phyloP scores from a whole-genome alignment of 1,284 basidiomycete species.

The Pyrrhoderma lamaoense region DNA sequence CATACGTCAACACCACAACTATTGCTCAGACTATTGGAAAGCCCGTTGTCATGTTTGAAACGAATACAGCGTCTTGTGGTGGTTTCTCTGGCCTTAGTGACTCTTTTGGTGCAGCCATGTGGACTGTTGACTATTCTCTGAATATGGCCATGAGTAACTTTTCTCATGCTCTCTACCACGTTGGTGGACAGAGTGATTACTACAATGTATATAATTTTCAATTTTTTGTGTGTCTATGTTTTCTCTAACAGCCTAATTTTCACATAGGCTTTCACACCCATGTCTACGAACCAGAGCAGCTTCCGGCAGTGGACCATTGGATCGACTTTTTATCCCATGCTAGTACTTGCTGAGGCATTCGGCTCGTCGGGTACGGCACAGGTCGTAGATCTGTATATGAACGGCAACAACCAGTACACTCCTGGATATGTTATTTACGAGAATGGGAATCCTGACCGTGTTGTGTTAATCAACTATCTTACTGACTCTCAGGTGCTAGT shows the following conservation, averaged over 20 bases:
- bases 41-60: slow-evolving; percentile 37
- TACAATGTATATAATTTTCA: slow-evolving; percentile 20
- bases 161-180: slow-evolving; percentile 19
- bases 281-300: slow-evolving; percentile 23
- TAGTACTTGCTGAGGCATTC: slow-evolving; percentile 25
- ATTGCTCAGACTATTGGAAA: slow-evolving; percentile 24
- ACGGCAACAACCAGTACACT: slow-evolving; percentile 19
- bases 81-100: slow-evolving; percentile 39
- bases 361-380: slow-evolving; percentile 22
- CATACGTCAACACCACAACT: slow-evolving; percentile 25
- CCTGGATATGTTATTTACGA: slow-evolving; percentile 27
- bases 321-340: slow-evolving; percentile 25
- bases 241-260: neutral
- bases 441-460: slow-evolving; percentile 21
- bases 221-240: neutral
- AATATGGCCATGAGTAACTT: slow-evolving; percentile 24
- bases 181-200: slow-evolving; percentile 23
- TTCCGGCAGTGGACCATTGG: slow-evolving; percentile 26
- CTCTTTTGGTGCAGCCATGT: slow-evolving; percentile 37
- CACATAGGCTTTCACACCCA: slow-evolving; percentile 25
- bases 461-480: slow-evolving; percentile 26
- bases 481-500: slow-evolving; percentile 22
- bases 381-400: slow-evolving; percentile 22
- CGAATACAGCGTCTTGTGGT: slow-evolving; percentile 40
- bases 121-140: slow-evolving; percentile 27